These are phyloP conservation scores for Aurantiochytrium sp. DNA, from an alignment of 108 stramenopile species.

Conservation along the genomic window DNA sequence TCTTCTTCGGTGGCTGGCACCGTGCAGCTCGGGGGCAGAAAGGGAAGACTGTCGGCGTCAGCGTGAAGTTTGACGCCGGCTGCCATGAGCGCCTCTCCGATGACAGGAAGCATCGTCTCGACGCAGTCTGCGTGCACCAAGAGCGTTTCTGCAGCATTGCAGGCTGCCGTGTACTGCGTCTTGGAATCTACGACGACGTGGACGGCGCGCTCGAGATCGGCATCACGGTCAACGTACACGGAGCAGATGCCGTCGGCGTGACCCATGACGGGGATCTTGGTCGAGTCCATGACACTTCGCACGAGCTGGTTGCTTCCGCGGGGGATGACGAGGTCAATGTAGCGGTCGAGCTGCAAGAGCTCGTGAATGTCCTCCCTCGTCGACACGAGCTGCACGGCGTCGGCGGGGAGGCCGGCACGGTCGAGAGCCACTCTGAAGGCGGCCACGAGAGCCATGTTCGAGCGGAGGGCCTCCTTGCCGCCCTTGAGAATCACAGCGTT, in stretches of 20 bases:
- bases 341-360: conserved; percentile 45
- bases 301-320: conserved; percentile 84
- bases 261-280: conserved; percentile 90
- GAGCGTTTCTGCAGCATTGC: conserved; percentile 96
- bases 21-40: not conserved
- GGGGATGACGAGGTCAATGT: conserved; percentile 97
- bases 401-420: not conserved
- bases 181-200: conserved; percentile 70
- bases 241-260: conserved; percentile 98
- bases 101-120: conserved; percentile 59
- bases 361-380: conserved; percentile 67
- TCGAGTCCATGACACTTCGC: conserved; percentile 75
- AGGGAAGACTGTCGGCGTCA: not conserved
- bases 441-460: conserved; percentile 72
- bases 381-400: conserved; percentile 56
- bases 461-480: conserved; percentile 84
- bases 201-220: conserved; percentile 59
- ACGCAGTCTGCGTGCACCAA: conserved; percentile 56
- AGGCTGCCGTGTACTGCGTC: conserved; percentile 95
- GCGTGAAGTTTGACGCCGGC: not conserved
- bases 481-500: conserved; percentile 94
- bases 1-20: conserved; percentile 47
- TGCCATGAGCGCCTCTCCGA: conserved; percentile 53
- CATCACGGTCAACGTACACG: conserved; percentile 81
- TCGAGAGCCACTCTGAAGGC: conserved; percentile 72